Base-by-base conservation (phyloP, 345 rosid genomes). In the Hypericum androsaemum region DNA sequence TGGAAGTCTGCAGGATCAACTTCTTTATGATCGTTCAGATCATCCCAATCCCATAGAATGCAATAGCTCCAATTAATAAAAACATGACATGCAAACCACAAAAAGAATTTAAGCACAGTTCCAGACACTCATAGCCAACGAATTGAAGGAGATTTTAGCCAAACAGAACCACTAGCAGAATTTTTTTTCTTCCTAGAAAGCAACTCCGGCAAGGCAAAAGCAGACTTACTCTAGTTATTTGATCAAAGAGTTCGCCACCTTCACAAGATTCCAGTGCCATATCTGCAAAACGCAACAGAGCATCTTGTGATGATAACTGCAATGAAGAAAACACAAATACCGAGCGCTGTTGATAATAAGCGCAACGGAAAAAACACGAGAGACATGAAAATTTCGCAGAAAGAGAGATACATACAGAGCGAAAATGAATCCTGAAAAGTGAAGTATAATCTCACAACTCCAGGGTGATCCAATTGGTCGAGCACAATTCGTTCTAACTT, bases 211-310 rank as follows among this genome's bases (percentile, higher is more conserved):
- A 46, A 46, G 28, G 5, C 9, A 44, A 46, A n/a, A 60, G 52
- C 39, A 39, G 65, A 64, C 90, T 78, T 81, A 88, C 98, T 71
- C 95, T 74, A 40, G 95, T 88, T 70, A 92, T 85, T 76, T 92
- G 98, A 73, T 92, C 97, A 54, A 92, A 92, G 71, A 85, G 94
- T 61, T 88, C 98, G 50, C 98, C 98, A 17, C 95, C 98, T 73
- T 92, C 94, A 22, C 98, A 88, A 50, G 98, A 88, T 70, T 92
- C 98, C 52, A 88, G 97, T 35, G 97, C 98, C 98, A 92, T 88
- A 53, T 85, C 98, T 92, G 63, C 65, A 71, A 37, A 70, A 67
- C 28, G 53, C 7, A 56, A 69, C 53, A 59, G 55, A 67, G 28
- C 49, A 69, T 28, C 2, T 53, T 71, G 70, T 76, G 12, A 43